phyloP scores from a whole-genome alignment of 2,329 filamentous ascomycete species.

The Penicillium polonicum region DNA sequence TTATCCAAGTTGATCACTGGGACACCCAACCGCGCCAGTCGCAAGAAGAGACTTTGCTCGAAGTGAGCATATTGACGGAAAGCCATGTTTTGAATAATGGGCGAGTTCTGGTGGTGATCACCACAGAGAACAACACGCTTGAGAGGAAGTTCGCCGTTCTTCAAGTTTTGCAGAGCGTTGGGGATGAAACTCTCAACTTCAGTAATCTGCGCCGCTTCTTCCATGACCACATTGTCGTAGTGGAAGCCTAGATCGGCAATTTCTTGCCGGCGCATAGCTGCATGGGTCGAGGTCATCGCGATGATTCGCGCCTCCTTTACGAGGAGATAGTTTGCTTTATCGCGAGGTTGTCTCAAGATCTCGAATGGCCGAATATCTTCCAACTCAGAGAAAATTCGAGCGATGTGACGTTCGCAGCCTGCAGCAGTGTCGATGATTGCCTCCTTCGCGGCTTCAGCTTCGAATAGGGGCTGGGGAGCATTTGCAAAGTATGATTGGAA shows the following conservation, averaged over 20 bases:
- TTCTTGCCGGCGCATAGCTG: constrained; percentile 87
- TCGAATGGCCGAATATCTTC: constrained; percentile 95
- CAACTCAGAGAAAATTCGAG: constrained; percentile 86
- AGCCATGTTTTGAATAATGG: constrained; percentile 89
- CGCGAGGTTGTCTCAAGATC: constrained; percentile 79
- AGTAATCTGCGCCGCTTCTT: constrained; percentile 96
- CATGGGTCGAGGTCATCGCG: constrained; percentile 98
- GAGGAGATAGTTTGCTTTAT: constrained; percentile 94
- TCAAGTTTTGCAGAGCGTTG: constrained; percentile 81
- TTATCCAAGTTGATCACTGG: constrained; percentile 86
- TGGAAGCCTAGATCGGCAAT: constrained; percentile 91
- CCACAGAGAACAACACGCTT: constrained; percentile 90
- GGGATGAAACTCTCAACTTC: constrained; percentile 98
- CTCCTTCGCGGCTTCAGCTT: constrained; percentile 62
- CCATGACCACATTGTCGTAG: constrained; percentile 97
- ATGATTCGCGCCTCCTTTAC: constrained; percentile 96
- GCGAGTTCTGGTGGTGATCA: constrained; percentile 95
- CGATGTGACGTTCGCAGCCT: constrained; percentile 85
- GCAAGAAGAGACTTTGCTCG: constrained; percentile 91
- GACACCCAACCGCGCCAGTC: constrained; percentile 87
- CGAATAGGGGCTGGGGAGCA: constrained; percentile 82
- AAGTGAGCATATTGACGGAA: constrained; percentile 95
- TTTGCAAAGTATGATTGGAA: constrained; percentile 86
- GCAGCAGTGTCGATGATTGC: constrained; percentile 71
- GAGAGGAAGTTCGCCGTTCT: constrained; percentile 69